Evolutionary conservation across 345 rosid genomes (phyloP), one percentile per base, ranked within the genome.

Genomic region (Acer negundo): DNA sequence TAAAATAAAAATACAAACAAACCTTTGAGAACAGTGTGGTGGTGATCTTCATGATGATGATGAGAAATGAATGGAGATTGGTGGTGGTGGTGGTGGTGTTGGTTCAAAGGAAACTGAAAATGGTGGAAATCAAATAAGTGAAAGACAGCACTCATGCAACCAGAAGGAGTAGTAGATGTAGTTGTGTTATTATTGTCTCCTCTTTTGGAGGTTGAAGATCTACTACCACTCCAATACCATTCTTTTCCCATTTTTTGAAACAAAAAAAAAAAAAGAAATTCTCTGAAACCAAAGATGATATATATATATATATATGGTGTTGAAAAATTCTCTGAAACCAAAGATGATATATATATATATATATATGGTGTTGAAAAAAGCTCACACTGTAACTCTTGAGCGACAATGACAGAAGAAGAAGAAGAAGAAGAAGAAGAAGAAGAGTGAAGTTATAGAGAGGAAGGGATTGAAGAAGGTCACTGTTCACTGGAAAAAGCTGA

Each of bases 141-240:
- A 74, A 89, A 87, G n/a, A 94, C 86, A 70, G 94, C 82, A 80
- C 87, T 86, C 84, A 94, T 91, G 91, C 98, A 96, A 59, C 99
- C 95, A 49, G 88, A 67, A 51, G 86, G 24, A 31, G 83, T 62
- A 42, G 81, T 16, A 35, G 46, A 8, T 9, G 63, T 11, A 3
- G 62, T 46, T 1, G 66, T 44, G 66, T 42, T 63, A 49, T 19
- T 69, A 46, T 67, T 55, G 72, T 46, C 80, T 58, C 69, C 83
- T 78, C 79, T 83, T 73, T 81, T 82, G 74, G 86, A 77, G 76
- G 71, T 73, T 75, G 88, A 61, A 66, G 90, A 75, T 73, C 70
- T 82, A 55, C 85, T 86, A 19, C 84, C 62, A 61, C 80, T 69
- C 85, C 84, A 84, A 49, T 82, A 67, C 87, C 90, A 77, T 51